These are phyloP conservation scores for Termitomyces sp. DNA, from an alignment of 768 basidiomycete species.

Conservation along the genomic window DNA sequence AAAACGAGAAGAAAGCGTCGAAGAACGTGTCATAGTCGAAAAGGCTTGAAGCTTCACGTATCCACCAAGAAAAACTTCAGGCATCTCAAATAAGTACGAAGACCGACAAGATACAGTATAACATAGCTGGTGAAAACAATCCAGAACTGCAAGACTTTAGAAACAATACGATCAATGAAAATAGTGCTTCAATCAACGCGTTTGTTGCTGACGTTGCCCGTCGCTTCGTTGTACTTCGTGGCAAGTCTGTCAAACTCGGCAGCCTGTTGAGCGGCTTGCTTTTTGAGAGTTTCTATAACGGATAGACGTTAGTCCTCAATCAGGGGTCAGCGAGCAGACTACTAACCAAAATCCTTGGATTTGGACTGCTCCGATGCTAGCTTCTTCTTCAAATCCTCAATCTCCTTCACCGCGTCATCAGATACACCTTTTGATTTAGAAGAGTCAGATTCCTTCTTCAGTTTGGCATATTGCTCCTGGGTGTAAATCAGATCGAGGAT, in stretches of 20 bases:
- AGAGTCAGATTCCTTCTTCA: constrained; percentile 55
- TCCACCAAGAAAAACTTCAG: background rate
- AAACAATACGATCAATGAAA: background rate
- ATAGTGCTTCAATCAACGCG: constrained; percentile 45
- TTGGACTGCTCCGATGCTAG: constrained; percentile 52
- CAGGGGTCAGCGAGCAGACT: background rate
- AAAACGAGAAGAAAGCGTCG: background rate
- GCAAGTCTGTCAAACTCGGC: constrained; percentile 80
- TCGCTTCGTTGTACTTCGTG: constrained; percentile 66
- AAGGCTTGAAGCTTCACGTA: background rate
- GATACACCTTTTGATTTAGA: constrained; percentile 6
- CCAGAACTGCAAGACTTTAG: background rate
- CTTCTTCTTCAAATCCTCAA: constrained; percentile 66
- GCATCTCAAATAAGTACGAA: background rate
- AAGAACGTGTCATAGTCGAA: background rate
- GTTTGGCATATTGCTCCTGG: constrained; percentile 80
- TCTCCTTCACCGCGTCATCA: constrained; percentile 45
- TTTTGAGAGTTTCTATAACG: constrained; percentile 65
- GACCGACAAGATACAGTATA: background rate
- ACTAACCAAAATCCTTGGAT: constrained; percentile 57
- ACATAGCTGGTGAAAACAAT: background rate
- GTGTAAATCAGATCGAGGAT: constrained; percentile 86
- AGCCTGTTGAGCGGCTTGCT: constrained; percentile 74
- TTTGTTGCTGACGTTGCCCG: constrained; percentile 53
- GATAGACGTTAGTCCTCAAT: background rate